These are phyloP conservation scores for Cylindrotheca closterium DNA, from an alignment of 108 stramenopile species.

Conservation along the genomic window DNA sequence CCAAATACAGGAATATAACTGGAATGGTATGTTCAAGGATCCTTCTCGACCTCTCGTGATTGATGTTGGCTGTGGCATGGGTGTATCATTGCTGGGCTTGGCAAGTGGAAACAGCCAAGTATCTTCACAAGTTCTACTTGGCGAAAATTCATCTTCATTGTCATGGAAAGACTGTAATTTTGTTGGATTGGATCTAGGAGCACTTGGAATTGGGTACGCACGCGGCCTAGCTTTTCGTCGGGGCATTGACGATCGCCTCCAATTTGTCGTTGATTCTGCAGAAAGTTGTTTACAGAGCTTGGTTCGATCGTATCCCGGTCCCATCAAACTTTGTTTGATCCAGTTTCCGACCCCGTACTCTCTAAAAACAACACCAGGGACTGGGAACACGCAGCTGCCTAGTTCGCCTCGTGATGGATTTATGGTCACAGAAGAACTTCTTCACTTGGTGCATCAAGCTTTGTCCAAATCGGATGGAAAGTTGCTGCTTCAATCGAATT, in stretches of 20 bases:
- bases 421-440: constrained; percentile 65
- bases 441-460: constrained; percentile 21
- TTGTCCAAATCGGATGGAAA: constrained; percentile 23
- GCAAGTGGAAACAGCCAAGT: constrained; percentile 10
- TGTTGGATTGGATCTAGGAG: constrained; percentile 69
- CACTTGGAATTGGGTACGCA: constrained; percentile 56
- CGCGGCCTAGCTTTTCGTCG: constrained; percentile 51
- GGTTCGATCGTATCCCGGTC: constrained; percentile 56
- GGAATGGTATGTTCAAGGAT: constrained; percentile 45
- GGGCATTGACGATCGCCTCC: constrained; percentile 31
- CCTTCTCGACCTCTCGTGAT: constrained; percentile 63
- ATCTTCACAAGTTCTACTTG: neutral
- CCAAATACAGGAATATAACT: constrained; percentile 13
- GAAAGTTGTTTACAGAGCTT: constrained; percentile 43
- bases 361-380: constrained; percentile 3
- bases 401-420: constrained; percentile 49
- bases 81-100: constrained; percentile 66
- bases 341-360: constrained; percentile 69
- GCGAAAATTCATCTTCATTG: neutral
- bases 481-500: constrained; percentile 70
- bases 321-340: constrained; percentile 42
- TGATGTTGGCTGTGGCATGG: constrained; percentile 81
- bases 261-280: constrained; percentile 60
- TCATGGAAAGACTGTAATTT: constrained; percentile 49
- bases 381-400: constrained; percentile 72